Evolutionary conservation across 2,329 filamentous ascomycete species (phyloP).

Genomic region (Fusarium sp.): DNA sequence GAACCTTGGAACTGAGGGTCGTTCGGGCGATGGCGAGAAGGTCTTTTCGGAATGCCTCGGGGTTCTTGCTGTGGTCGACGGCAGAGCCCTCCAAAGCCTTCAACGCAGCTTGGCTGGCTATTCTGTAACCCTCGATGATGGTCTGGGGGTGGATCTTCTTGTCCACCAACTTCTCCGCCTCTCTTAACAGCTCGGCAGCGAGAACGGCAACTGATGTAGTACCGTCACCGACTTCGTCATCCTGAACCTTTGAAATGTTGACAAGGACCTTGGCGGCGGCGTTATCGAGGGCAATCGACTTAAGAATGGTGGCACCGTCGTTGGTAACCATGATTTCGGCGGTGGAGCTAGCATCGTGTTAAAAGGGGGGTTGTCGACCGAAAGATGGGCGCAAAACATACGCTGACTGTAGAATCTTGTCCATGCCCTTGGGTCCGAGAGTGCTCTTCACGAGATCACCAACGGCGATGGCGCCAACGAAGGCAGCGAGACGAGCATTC

Average conservation of each 20-base stretch:
- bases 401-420: slow-evolving; percentile 97
- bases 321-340: slow-evolving; percentile 99
- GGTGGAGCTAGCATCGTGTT: slow-evolving; percentile 73
- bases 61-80: slow-evolving; percentile 88
- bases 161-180: slow-evolving; percentile 96
- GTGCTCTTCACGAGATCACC: slow-evolving; percentile 98
- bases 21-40: slow-evolving; percentile 91
- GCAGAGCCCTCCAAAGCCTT: slow-evolving; percentile 85
- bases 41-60: slow-evolving; percentile 87
- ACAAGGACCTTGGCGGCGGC: slow-evolving; percentile 97
- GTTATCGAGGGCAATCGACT: slow-evolving; percentile 98
- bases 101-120: slow-evolving; percentile 91
- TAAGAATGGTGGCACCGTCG: slow-evolving; percentile 97
- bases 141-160: slow-evolving; percentile 99
- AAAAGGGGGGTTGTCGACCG: slow-evolving; percentile 33
- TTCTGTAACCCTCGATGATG: slow-evolving; percentile 98
- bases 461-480: slow-evolving; percentile 97
- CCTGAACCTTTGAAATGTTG: slow-evolving; percentile 99
- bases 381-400: slow-evolving; percentile 60
- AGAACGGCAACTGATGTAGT: slow-evolving; percentile 98
- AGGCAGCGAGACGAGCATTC: slow-evolving; percentile 98
- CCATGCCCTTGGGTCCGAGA: slow-evolving; percentile 97
- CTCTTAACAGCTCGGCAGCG: slow-evolving; percentile 91
- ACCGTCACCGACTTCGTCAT: slow-evolving; percentile 97
- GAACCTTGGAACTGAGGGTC: slow-evolving; percentile 95